phyloP scores from a whole-genome alignment of 805 yeast genomes.

The Yarrowia sp. region DNA sequence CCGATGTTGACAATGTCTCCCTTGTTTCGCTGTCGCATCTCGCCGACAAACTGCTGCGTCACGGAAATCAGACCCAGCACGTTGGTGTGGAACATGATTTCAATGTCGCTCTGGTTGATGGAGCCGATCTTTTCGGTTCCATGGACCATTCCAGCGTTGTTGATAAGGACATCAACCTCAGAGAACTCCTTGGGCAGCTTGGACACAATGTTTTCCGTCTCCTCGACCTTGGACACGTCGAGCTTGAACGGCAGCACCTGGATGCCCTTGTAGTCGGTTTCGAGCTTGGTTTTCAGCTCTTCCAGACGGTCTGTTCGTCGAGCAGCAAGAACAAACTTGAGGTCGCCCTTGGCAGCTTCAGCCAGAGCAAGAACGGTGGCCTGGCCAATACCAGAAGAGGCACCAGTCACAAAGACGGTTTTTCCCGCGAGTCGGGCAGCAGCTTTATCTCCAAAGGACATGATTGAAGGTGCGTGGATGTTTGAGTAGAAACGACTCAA shows the following conservation, averaged over 20 bases:
- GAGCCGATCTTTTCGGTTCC: slow-evolving; percentile 76
- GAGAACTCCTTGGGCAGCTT: slow-evolving; percentile 53
- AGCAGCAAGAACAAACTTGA: slow-evolving; percentile 72
- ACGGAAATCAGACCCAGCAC: slow-evolving; percentile 80
- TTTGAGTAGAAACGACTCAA: neutral
- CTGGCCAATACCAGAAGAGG: slow-evolving; percentile 91
- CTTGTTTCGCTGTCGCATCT: slow-evolving; percentile 63
- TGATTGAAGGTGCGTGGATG: slow-evolving; percentile 14
- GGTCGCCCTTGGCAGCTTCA: slow-evolving; percentile 63
- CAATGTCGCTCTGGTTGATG: slow-evolving; percentile 60
- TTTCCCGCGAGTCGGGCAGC: slow-evolving; percentile 79
- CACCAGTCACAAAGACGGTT: slow-evolving; percentile 86
- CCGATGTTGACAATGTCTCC: slow-evolving; percentile 63
- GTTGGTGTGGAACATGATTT: slow-evolving; percentile 78
- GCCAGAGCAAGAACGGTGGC: slow-evolving; percentile 90
- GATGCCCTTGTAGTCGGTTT: slow-evolving; percentile 46
- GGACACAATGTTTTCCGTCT: slow-evolving; percentile 50
- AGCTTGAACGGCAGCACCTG: slow-evolving; percentile 47
- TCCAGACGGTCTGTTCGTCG: slow-evolving; percentile 65
- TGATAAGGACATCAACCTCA: slow-evolving; percentile 57
- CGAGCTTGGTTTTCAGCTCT: slow-evolving; percentile 48
- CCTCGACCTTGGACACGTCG: slow-evolving; percentile 55
- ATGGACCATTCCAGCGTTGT: slow-evolving; percentile 67
- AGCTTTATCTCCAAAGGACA: slow-evolving; percentile 65
- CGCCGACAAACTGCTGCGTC: slow-evolving; percentile 74